A percentile compares a stretch with the other conserved stretches of the same genome.
Evolutionary conservation across 805 yeast genomes (phyloP).

Genomic region (Lipomyces starkeyi): DNA sequence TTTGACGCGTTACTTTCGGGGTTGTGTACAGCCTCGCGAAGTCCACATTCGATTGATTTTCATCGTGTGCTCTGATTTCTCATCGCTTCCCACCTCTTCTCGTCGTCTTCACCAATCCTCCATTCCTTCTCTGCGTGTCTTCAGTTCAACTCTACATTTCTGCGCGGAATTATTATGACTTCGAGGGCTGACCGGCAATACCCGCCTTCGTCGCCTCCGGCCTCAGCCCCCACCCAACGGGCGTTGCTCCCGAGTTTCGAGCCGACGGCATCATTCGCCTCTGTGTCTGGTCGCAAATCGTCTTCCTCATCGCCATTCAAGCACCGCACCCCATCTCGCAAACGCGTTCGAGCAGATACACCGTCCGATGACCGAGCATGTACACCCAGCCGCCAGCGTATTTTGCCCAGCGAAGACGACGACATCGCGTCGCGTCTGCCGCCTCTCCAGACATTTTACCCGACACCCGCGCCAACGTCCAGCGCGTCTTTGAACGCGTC

Average conservation of each 20-base stretch:
- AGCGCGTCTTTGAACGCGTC: constrained; percentile 23
- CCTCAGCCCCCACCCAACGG: constrained; percentile 18
- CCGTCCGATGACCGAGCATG: neutral
- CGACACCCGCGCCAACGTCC: constrained; percentile 45
- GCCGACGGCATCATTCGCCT: constrained; percentile 12
- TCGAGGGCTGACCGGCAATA: constrained; percentile 47
- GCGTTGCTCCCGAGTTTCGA: constrained; percentile 35
- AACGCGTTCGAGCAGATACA: constrained; percentile 23
- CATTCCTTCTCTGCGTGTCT: neutral
- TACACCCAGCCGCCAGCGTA: constrained; percentile 15
- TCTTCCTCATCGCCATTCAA: constrained; percentile 4
- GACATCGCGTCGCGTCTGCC: constrained; percentile 37
- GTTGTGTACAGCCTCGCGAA: neutral
- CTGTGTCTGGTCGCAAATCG: neutral
- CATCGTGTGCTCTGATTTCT: neutral
- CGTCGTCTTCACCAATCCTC: neutral
- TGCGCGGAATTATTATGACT: neutral
- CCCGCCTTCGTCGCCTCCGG: constrained; percentile 60
- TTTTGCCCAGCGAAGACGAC: constrained; percentile 9
- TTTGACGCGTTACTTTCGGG: neutral
- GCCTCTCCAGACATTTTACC: constrained; percentile 42
- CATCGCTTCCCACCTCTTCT: neutral
- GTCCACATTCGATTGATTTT: neutral
- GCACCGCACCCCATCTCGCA: constrained; percentile 24
- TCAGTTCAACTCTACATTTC: neutral